Conservation (phyloP, 345 rosid species). For the Rhizophora apiculata region DNA sequence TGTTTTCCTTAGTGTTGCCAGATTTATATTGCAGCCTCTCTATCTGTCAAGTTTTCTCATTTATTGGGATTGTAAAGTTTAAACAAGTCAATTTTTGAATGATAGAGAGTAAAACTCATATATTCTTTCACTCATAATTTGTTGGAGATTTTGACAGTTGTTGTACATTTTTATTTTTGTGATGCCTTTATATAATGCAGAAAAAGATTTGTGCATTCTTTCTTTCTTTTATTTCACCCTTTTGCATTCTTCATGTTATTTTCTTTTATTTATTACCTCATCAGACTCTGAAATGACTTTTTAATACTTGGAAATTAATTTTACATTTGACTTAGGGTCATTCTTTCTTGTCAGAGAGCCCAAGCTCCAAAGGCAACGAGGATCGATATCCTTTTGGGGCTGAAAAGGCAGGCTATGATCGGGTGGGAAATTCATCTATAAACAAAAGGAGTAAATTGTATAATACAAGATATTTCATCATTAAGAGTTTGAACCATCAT, state of each 20-base stretch:
- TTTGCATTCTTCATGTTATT: no score
- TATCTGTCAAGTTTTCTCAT: not conserved
- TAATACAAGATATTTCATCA: conserved; percentile 78
- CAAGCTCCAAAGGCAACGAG: conserved; percentile 53
- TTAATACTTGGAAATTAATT: not conserved
- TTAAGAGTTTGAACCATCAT: conserved; percentile 86
- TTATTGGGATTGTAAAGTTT: not conserved
- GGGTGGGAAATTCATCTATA: conserved; percentile 34
- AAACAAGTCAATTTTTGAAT: no score
- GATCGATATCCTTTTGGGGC: conserved; percentile 43
- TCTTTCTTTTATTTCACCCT: no score
- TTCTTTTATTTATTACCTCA: no score
- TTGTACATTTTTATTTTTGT: no score
- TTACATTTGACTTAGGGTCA: not conserved
- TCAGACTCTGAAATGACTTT: no score
- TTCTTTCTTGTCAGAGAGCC: conserved; percentile 56
- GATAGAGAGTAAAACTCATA: no score
- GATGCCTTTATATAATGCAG: no score
- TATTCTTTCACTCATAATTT: no score
- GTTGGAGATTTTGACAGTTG: no score
- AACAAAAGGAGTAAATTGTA: conserved; percentile 41
- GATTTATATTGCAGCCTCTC: not conserved
- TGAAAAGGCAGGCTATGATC: conserved; percentile 38
- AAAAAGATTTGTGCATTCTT: no score
- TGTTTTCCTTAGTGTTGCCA: not conserved